Evolutionary conservation across 1,284 basidiomycete species (phyloP).

Genomic region (Mrakiaceae sp.): DNA sequence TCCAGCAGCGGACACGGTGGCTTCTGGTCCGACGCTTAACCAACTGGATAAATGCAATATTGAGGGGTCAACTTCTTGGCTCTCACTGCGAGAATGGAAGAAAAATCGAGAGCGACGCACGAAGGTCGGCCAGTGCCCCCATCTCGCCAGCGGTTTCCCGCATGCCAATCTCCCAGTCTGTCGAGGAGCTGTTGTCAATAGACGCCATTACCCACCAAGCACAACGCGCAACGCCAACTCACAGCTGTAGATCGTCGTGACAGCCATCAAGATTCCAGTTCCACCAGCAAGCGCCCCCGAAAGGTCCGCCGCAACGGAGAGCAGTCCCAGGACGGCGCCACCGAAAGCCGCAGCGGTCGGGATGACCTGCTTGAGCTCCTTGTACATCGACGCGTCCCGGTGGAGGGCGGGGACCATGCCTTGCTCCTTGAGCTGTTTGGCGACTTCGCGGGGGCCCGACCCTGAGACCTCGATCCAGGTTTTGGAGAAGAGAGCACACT

Average conservation of each 20-base stretch:
- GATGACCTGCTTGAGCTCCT: constrained; percentile 94
- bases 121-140: constrained; percentile 9
- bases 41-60: background rate
- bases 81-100: background rate
- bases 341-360: constrained; percentile 96
- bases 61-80: background rate
- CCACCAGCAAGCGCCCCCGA: constrained; percentile 94
- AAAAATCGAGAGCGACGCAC: constrained; percentile 23
- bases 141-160: constrained; percentile 29
- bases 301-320: constrained; percentile 91
- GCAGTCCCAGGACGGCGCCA: constrained; percentile 83
- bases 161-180: constrained; percentile 69
- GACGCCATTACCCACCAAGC: background rate
- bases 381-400: constrained; percentile 95
- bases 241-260: constrained; percentile 95
- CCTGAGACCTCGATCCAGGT: constrained; percentile 99
- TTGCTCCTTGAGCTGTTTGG: constrained; percentile 97
- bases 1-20: background rate
- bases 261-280: constrained; percentile 95
- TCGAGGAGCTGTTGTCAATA: background rate
- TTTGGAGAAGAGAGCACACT: constrained; percentile 92
- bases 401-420: constrained; percentile 98
- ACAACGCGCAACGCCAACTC: constrained; percentile 30
- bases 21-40: background rate
- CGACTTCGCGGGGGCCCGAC: constrained; percentile 86